phyloP scores from a whole-genome alignment of 306 rosid genomes.

The Coriaria nepalensis region DNA sequence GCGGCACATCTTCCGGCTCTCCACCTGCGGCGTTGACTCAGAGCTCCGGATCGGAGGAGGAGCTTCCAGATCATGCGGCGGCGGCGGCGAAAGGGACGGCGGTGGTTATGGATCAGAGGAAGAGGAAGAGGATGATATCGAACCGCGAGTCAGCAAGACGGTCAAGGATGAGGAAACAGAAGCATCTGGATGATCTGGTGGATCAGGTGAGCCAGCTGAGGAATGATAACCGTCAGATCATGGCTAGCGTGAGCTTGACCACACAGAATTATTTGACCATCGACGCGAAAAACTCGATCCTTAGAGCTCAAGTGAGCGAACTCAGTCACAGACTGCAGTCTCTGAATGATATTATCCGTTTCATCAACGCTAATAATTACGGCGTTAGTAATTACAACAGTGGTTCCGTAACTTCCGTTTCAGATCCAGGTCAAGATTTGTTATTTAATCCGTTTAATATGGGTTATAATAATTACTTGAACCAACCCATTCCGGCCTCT shows the following conservation, averaged over 20 bases:
- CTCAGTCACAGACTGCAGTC: constrained; percentile 52
- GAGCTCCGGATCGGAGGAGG: constrained; percentile 68
- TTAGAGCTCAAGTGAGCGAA: constrained; percentile 63
- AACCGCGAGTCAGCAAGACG: constrained; percentile 89
- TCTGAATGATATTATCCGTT: constrained; percentile 38
- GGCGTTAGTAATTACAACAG: no score
- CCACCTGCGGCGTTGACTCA: constrained; percentile 18
- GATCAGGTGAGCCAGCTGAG: constrained; percentile 42
- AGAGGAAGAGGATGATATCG: constrained; percentile 88
- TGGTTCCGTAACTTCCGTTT: constrained; percentile 15
- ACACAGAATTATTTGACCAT: constrained; percentile 42
- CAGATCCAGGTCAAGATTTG: background rate
- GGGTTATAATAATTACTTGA: constrained; percentile 8
- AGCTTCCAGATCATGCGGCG: background rate
- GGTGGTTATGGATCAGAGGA: constrained; percentile 54
- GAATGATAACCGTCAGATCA: constrained; percentile 63
- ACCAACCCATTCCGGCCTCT: constrained; percentile 62
- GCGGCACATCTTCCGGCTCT: constrained; percentile 65
- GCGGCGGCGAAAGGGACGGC: constrained; percentile 10
- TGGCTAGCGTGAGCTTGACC: constrained; percentile 40
- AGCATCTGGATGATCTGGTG: constrained; percentile 78
- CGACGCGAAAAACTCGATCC: constrained; percentile 69
- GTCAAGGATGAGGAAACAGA: constrained; percentile 85
- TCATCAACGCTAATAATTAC: constrained; percentile 22
- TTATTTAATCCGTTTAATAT: background rate